Base-by-base conservation (phyloP, 2,329 filamentous ascomycete species). In the Colletotrichum sojae region DNA sequence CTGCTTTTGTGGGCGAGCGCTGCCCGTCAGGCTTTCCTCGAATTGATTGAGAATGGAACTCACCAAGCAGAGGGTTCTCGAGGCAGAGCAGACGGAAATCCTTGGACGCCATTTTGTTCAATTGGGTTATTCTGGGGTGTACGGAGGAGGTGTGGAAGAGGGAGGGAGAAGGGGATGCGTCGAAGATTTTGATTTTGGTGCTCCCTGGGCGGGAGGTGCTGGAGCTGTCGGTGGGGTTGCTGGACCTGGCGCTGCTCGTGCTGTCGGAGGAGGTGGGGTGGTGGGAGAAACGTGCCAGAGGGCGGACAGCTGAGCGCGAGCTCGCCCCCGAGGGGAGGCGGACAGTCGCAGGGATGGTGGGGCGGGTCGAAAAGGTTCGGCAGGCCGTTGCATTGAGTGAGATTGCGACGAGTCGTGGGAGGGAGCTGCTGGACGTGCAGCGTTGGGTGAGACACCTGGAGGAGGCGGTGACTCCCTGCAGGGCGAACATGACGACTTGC, bases 41-140 rank as follows among this genome's bases (percentile, higher is more conserved):
- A 63, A 58, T 31, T 36, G 27, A 18, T n/a, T n/a, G n/a, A 16
- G 20, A 25, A 16, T 20, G 53, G 6, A 18, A 83, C 88, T 75
- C 85, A 95, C 93, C 95, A 77, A 99, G 92, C 76, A 99, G 91
- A 82, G 96, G 96, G 84, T 99, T 99, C 91, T 98, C 96, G 77
- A 99, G 85, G 83, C 92, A 96, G 78, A 98, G 88, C 77, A 99
- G 92, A 82, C 93, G 88, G 85, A 92, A 98, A 83, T 94, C 91
- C 84, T 94, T 92, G 76, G 91, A 82, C 79, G 93, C 87, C 94
- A 97, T 97, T 73, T 78, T 85, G 77, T 72, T 76, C 46, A 72
- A 72, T 72, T 69, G 73, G 27, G 27, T 53, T 64, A 52, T 69
- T 72, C 22, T 67, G 45, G 71, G 65, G 63, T 73, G 71, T 45